phyloP scores from a whole-genome alignment of 2,329 filamentous ascomycete genomes.

The Penicillium sp. region DNA sequence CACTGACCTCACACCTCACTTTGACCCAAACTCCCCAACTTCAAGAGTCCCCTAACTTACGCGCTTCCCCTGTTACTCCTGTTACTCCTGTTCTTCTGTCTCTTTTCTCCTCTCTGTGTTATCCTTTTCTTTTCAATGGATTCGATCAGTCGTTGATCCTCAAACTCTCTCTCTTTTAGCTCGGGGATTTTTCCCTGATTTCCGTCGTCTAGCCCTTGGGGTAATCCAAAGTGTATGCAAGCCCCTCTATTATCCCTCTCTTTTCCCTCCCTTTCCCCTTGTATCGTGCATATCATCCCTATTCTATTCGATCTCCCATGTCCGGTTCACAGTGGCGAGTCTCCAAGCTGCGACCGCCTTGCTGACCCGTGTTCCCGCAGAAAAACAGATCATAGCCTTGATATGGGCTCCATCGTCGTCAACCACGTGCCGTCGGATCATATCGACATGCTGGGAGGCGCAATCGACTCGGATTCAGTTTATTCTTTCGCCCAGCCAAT shows the following conservation, averaged over 20 bases:
- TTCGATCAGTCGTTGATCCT: constrained; percentile 6
- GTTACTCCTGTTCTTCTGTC: neutral
- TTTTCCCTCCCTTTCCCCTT: neutral
- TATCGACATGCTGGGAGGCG: constrained; percentile 53
- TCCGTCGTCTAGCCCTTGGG: neutral
- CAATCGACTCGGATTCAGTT: constrained; percentile 34
- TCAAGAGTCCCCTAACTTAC: neutral
- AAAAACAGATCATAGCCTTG: constrained; percentile 24
- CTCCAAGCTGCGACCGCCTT: constrained; percentile 6
- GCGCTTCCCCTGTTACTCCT: too few relatives aligned
- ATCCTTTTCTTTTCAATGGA: neutral
- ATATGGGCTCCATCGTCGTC: constrained; percentile 54
- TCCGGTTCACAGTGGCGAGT: neutral
- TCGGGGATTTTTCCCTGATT: neutral
- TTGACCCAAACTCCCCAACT: neutral
- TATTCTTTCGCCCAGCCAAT: constrained; percentile 19
- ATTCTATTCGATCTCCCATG: neutral
- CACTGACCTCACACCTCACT: constrained; percentile 8
- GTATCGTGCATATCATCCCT: neutral
- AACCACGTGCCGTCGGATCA: constrained; percentile 66
- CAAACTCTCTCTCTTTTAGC: neutral
- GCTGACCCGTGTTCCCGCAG: constrained; percentile 6
- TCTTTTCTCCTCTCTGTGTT: neutral
- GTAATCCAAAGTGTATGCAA: constrained; percentile 1
- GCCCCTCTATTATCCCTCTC: neutral